Evolutionary conservation across 163 green algal genomes (phyloP), one percentile per base, ranked within the genome.

Genomic region (Chlorella variabilis): DNA sequence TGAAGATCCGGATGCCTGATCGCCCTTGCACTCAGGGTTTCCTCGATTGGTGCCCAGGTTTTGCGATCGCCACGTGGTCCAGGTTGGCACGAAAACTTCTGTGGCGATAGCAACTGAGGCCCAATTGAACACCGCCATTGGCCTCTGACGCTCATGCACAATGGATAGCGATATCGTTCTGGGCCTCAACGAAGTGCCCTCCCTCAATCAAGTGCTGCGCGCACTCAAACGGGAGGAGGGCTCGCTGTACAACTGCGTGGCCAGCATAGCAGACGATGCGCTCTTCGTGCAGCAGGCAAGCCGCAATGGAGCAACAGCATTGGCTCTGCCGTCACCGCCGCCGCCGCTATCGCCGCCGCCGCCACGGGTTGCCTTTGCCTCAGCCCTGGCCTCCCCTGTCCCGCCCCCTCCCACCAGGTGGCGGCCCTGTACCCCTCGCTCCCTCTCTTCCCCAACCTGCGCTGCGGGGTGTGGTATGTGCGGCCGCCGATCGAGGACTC

Each of bases 401-500:
- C 23, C 15, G 13, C 54, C 15, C 62, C 20, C 33, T 41, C 3
- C 3, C n/a, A n/a, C 2, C 56, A 80, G 73, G 73, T 80, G 21
- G 54, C 71, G 2, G 27, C 6, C 5, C 34, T 23, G 33, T 97
- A 95, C 59, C 89, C 91, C 6, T 48, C 49, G 13, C 73, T 98
- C 2, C 95, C 96, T 0, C 25, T 96, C 6, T 78, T 98, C 3
- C 90, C 95, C 38, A 99, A 99, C 87, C 88, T 98, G 33, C 88
- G 97, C 0, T 98, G 95, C 76, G 97, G 97, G 1, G 63, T 93
- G 0, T 99, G 97, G 94, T 97, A 97, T 63, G 77, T 86, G 0
- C 84, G 71, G 20, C 61, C 45, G 0, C 70, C 82, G 5, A 20
- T 58, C 3, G 34, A 90, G 17, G 71, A 56, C 34, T 94, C 88